Conservation (phyloP, 257 asterid species). For the Misopates orontium region DNA sequence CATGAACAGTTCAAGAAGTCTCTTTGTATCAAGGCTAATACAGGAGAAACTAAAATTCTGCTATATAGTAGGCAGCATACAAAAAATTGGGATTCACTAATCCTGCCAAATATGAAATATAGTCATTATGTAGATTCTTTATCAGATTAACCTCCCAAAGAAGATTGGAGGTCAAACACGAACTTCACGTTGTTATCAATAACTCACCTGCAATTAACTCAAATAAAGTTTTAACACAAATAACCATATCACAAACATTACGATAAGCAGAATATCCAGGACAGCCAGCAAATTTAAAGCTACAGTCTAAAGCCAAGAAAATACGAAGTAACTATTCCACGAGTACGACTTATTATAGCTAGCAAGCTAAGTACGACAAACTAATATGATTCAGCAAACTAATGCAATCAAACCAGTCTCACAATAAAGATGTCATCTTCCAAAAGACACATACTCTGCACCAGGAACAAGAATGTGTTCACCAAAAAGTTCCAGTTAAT, state of each 20-base stretch:
- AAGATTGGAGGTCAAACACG: constrained; percentile 19
- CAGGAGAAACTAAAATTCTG: too few species aligned
- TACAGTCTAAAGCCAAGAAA: constrained; percentile 46
- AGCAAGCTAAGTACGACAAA: constrained; percentile 47
- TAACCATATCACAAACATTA: constrained; percentile 47
- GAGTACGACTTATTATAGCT: constrained; percentile 57
- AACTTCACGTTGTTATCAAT: constrained; percentile 21
- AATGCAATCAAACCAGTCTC: constrained; percentile 50
- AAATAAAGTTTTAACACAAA: constrained; percentile 22
- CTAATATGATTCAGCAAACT: constrained; percentile 40
- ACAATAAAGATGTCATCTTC: constrained; percentile 36
- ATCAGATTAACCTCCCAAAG: constrained; percentile 26
- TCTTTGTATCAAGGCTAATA: background rate
- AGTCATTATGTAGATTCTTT: background rate
- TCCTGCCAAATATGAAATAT: too few species aligned
- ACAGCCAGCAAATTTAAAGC: constrained; percentile 44
- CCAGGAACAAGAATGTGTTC: constrained; percentile 31
- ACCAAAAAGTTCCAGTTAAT: constrained; percentile 30
- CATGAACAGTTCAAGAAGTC: constrained; percentile 1
- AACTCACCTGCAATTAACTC: constrained; percentile 29
- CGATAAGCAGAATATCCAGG: constrained; percentile 39
- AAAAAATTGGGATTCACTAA: background rate
- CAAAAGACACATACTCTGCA: background rate
- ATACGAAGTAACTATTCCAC: constrained; percentile 46
- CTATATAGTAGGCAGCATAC: background rate